Base-by-base conservation (phyloP, 2,329 filamentous ascomycete species). In the Claviceps africana region DNA sequence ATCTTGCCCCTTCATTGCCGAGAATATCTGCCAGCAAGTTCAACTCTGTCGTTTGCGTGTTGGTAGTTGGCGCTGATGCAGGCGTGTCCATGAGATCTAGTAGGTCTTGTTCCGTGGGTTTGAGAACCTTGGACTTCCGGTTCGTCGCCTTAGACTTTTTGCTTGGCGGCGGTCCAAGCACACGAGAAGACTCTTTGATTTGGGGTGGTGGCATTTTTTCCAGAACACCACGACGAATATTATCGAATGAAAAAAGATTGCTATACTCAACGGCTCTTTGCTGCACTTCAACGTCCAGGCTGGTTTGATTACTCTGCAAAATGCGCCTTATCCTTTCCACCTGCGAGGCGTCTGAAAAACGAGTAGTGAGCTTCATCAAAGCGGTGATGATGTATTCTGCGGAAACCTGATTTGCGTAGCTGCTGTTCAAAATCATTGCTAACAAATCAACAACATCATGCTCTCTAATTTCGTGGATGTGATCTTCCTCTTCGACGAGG, bases 191-290 rank as follows among this genome's bases (percentile, higher is more conserved):
- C 65, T 98, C 93, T 58, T 91, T 88, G 62, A 98, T 97, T 67
- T 97, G 91, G 9, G 93, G 93, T 1, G 93, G 81, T 8, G 93
- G 93, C 94, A 98, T 98, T 67, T 93, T 94, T 70, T 98, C 93
- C 11, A 98, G 73, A 2, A 98, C 93, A 53, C 93, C 93, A 54
- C 79, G 80, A 51, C 91, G 83, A 53, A 98, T 86, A 55, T 88
- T 76, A 59, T 98, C 90, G 61, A 88, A 88, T 0, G 81, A 80
- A 62, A 98, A 97, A n/a, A 98, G 75, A 62, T 97, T 97, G 54
- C 83, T 81, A 62, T 97, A 98, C 67, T 98, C 93, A 21, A 95
- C 90, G 5, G 91, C 86, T 65, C 93, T 83, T 68, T 98, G 93
- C 67, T 98, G 94, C 25, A 97, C 86, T 67, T 98, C 93, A 28